A percentile compares a stretch with the other conserved stretches of the same genome.
These are phyloP conservation scores for Cajanus cajan DNA, from an alignment of 306 rosid genomes.

Conservation along the genomic window DNA sequence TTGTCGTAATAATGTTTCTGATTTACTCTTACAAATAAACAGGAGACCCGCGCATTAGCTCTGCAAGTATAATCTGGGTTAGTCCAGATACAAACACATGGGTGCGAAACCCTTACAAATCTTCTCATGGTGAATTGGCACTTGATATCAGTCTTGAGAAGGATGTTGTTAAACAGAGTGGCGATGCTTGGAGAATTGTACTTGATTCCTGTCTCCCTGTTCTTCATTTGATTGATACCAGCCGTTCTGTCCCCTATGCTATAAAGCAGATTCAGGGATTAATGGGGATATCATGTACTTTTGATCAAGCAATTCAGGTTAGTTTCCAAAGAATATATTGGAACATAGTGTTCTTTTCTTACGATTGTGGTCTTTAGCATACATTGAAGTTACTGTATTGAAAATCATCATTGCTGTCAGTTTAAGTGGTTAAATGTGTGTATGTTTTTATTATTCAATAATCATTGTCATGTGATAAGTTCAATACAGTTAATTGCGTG, in stretches of 20 bases:
- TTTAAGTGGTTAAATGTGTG: not conserved
- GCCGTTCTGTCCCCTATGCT: conserved; percentile 84
- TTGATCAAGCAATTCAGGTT: conserved; percentile 87
- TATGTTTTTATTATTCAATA: no score
- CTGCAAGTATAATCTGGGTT: conserved; percentile 81
- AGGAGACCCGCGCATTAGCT: conserved; percentile 83
- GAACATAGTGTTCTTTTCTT: not conserved
- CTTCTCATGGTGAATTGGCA: conserved; percentile 80
- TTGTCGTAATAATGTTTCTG: not conserved
- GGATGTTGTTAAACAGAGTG: conserved; percentile 68
- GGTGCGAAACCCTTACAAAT: conserved; percentile 60
- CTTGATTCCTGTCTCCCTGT: conserved; percentile 89
- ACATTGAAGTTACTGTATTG: not conserved
- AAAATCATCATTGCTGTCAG: not conserved
- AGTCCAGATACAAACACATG: conserved; percentile 76
- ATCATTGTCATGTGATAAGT: no score
- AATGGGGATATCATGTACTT: conserved; percentile 82
- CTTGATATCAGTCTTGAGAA: conserved; percentile 74
- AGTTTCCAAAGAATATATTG: not conserved
- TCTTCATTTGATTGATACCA: conserved; percentile 81
- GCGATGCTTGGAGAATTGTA: conserved; percentile 96
- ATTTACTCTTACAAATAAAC: conserved; percentile 8
- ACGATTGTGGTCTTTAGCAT: not conserved
- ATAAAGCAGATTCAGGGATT: conserved; percentile 81
- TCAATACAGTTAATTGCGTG: no score